A percentile compares a stretch with the other conserved stretches of the same genome.
Evolutionary conservation across 306 rosid species (phyloP).

Genomic region (Cucurbita maxima): DNA sequence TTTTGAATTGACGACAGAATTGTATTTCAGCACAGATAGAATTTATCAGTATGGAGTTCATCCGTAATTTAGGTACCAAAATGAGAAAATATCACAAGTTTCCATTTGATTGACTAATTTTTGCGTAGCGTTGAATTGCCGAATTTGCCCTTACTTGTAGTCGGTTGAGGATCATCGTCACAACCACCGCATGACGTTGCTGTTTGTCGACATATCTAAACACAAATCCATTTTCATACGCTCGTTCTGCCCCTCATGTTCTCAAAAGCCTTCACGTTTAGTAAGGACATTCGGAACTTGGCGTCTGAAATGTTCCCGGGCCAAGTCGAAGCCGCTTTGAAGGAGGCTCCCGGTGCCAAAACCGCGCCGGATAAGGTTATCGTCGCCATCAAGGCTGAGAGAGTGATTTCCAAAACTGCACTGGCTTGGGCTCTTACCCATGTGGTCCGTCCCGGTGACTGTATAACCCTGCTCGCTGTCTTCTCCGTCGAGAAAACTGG

Average conservation of each 20-base stretch:
- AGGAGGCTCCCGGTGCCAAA: slow-evolving; percentile 16
- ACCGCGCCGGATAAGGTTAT: slow-evolving; percentile 46
- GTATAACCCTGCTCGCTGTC: slow-evolving; percentile 71
- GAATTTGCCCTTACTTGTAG: slow-evolving; percentile 3
- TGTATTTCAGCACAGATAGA: not conserved
- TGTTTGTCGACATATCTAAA: not conserved
- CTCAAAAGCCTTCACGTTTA: not conserved
- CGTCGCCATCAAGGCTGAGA: slow-evolving; percentile 78
- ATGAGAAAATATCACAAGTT: not conserved
- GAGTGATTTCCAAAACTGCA: slow-evolving; percentile 51
- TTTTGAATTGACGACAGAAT: not conserved
- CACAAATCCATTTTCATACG: not conserved
- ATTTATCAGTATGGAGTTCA: not conserved
- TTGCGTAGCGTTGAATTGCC: not conserved
- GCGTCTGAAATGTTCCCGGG: slow-evolving; percentile 6
- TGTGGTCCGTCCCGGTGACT: slow-evolving; percentile 58
- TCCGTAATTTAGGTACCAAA: not conserved
- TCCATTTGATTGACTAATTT: not conserved
- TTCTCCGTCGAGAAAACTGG: slow-evolving; percentile 41
- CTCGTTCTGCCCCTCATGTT: not conserved
- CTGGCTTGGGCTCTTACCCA: slow-evolving; percentile 90
- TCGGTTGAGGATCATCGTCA: not conserved
- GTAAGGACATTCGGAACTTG: not conserved
- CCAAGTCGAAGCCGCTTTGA: slow-evolving; percentile 22
- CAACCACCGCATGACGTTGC: slow-evolving; percentile 9